phyloP scores from a whole-genome alignment of 2,329 filamentous ascomycete genomes.

The Xylaria sp. region DNA sequence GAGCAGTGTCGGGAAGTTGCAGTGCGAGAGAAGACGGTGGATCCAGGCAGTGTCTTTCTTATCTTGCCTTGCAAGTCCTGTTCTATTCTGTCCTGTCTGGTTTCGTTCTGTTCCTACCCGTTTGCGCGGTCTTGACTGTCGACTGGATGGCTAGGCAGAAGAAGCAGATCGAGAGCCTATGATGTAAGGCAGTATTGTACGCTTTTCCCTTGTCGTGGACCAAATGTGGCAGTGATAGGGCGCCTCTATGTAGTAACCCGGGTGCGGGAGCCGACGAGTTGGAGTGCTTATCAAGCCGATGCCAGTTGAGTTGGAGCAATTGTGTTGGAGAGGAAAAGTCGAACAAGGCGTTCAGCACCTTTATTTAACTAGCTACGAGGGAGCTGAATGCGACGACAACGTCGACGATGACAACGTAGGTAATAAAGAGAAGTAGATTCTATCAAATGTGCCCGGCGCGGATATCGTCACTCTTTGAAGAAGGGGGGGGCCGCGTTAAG shows the following conservation, averaged over 20 bases:
- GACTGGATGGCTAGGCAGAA: neutral
- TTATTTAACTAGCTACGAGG: slow-evolving; percentile 17
- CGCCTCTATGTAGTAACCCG: neutral
- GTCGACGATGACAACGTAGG: neutral
- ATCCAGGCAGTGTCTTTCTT: neutral
- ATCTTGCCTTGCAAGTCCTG: neutral
- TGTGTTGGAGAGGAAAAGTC: slow-evolving; percentile 8
- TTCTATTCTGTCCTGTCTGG: neutral
- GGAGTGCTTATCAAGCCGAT: neutral
- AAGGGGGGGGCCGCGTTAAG: slow-evolving; percentile 7
- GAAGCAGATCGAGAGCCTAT: neutral
- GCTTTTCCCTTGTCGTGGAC: slow-evolving; percentile 12
- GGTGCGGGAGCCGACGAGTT: neutral
- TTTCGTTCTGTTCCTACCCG: neutral
- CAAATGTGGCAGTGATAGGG: slow-evolving; percentile 21
- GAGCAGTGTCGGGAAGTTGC: slow-evolving; percentile 3
- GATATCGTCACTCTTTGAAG: slow-evolving; percentile 21
- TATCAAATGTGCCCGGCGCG: slow-evolving; percentile 29
- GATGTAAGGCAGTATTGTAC: neutral
- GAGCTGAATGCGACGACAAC: slow-evolving; percentile 11
- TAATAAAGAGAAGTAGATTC: slow-evolving; percentile 15
- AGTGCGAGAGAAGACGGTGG: slow-evolving; percentile 1
- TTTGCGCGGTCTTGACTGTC: neutral
- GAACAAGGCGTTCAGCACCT: neutral
- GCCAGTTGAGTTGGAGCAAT: slow-evolving; percentile 8